Conservation (phyloP, 768 basidiomycete species). For the Pisolithus microcarpus region DNA sequence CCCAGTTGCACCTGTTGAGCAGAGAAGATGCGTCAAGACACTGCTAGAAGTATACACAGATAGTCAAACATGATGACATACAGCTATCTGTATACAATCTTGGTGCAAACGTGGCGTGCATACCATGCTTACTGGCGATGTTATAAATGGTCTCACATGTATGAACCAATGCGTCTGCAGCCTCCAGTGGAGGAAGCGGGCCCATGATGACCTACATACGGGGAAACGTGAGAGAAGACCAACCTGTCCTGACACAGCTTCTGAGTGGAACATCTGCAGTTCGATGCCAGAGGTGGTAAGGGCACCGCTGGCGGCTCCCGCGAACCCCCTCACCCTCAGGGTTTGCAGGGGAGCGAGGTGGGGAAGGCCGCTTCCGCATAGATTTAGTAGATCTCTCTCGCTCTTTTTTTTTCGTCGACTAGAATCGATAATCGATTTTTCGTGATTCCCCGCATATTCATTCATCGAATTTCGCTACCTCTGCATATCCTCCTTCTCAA, state of each 20-base stretch:
- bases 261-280: slow-evolving; percentile 55
- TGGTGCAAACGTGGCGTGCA: slow-evolving; percentile 54
- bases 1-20: slow-evolving; percentile 35
- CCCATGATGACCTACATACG: slow-evolving; percentile 40
- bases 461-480: no score
- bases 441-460: no score
- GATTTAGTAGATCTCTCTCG: no score
- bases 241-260: slow-evolving; percentile 58
- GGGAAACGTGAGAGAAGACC: background rate
- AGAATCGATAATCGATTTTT: no score
- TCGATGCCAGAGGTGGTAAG: slow-evolving; percentile 42
- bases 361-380: no score
- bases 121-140: slow-evolving; percentile 47
- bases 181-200: slow-evolving; percentile 52
- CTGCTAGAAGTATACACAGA: no score
- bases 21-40: background rate
- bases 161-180: slow-evolving; percentile 52
- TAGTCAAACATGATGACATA: background rate
- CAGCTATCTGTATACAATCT: slow-evolving; percentile 34
- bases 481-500: no score
- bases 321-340: no score
- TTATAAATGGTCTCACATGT: slow-evolving; percentile 61
- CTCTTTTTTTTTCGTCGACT: no score
- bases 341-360: no score
- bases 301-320: no score